Conservation (phyloP, 2,329 filamentous ascomycete species). For the Incumbomyces delicatus region DNA sequence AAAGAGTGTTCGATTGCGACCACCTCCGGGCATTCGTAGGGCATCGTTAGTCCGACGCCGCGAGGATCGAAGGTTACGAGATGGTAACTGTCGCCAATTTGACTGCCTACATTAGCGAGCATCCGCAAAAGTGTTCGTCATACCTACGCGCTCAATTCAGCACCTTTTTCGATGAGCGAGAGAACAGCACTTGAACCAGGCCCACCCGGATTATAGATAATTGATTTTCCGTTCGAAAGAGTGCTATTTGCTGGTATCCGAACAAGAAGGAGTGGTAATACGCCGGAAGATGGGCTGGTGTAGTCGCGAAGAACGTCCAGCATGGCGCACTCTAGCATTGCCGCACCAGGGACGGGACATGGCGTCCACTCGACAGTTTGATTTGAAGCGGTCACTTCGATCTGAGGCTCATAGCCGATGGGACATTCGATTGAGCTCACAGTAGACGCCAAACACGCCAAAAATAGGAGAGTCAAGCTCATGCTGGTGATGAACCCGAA, state of each 20-base stretch:
- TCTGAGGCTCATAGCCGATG: slow-evolving; percentile 3
- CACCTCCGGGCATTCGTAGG: slow-evolving; percentile 6
- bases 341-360: slow-evolving; percentile 1
- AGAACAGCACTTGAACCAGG: slow-evolving; percentile 6
- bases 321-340: slow-evolving; percentile 10
- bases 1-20: neutral
- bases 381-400: neutral
- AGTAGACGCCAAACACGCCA: neutral
- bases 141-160: neutral
- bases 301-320: slow-evolving; percentile 20
- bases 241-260: slow-evolving; percentile 14
- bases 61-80: slow-evolving; percentile 26
- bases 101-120: slow-evolving; percentile 1
- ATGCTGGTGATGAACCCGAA: neutral
- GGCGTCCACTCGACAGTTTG: slow-evolving; percentile 6
- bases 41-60: slow-evolving; percentile 19
- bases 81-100: slow-evolving; percentile 15
- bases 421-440: slow-evolving; percentile 3
- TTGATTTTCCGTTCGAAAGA: slow-evolving; percentile 8
- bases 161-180: neutral
- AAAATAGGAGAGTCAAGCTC: neutral
- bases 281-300: slow-evolving; percentile 11
- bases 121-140: neutral
- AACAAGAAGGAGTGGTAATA: slow-evolving; percentile 15
- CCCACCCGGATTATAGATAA: slow-evolving; percentile 16